Conservation (phyloP, 2,329 filamentous ascomycete genomes). For the Paecilomyces formosus region DNA sequence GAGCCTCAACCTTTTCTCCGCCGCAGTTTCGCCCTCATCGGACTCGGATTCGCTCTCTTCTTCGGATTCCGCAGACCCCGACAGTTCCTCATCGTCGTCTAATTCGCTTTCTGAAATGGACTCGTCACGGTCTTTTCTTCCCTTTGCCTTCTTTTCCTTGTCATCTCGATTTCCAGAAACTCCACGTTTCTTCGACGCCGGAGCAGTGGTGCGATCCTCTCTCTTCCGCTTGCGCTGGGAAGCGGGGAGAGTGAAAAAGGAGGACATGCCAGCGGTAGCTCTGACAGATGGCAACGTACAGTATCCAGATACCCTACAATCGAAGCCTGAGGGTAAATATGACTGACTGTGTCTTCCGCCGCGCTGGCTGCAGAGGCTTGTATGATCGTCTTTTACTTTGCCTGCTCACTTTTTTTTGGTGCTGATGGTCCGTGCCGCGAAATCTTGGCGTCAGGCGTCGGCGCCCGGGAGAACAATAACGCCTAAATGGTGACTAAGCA, state of each 20-base stretch:
- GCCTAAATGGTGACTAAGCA: slow-evolving; percentile 9
- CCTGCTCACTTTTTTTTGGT: slow-evolving; percentile 26
- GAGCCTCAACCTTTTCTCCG: slow-evolving; percentile 75
- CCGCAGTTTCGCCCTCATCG: slow-evolving; percentile 74
- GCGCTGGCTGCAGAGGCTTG: slow-evolving; percentile 5
- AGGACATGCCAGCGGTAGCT: slow-evolving; percentile 63
- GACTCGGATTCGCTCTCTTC: slow-evolving; percentile 58
- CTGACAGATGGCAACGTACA: neutral
- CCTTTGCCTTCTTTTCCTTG: slow-evolving; percentile 31
- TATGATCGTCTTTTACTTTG: neutral
- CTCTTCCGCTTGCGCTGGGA: slow-evolving; percentile 89
- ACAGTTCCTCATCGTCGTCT: slow-evolving; percentile 55
- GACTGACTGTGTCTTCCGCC: neutral
- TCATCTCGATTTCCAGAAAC: slow-evolving; percentile 26
- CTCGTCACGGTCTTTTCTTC: slow-evolving; percentile 54
- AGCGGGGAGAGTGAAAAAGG: slow-evolving; percentile 86
- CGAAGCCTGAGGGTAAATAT: neutral
- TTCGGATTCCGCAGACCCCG: slow-evolving; percentile 39
- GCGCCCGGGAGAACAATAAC: slow-evolving; percentile 8
- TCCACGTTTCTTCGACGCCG: slow-evolving; percentile 39
- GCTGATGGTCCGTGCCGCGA: slow-evolving; percentile 20
- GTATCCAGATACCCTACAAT: neutral
- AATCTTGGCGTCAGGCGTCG: slow-evolving; percentile 8
- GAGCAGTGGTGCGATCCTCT: slow-evolving; percentile 36
- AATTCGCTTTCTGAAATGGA: slow-evolving; percentile 82